phyloP scores from a whole-genome alignment of 805 yeast genomes.

The Kockiozyma suomiensis region DNA sequence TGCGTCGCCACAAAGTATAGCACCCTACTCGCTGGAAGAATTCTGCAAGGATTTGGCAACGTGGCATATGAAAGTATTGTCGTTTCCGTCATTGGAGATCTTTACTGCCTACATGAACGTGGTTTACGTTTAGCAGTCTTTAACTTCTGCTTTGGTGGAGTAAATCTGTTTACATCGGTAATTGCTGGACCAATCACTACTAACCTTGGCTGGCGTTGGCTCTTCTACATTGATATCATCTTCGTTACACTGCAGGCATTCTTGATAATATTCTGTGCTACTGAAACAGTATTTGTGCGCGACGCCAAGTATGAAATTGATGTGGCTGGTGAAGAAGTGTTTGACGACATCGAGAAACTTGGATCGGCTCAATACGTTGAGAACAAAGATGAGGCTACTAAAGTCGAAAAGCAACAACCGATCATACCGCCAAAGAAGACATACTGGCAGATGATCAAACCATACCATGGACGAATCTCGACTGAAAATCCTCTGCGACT shows the following conservation, averaged over 20 bases:
- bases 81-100: slow-evolving; percentile 53
- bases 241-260: neutral
- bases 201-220: slow-evolving; percentile 48
- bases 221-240: slow-evolving; percentile 1
- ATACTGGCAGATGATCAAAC: neutral
- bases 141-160: slow-evolving; percentile 55
- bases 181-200: slow-evolving; percentile 60
- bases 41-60: slow-evolving; percentile 42
- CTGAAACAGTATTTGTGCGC: slow-evolving; percentile 2
- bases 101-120: slow-evolving; percentile 56
- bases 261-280: neutral
- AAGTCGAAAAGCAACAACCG: neutral
- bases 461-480: neutral
- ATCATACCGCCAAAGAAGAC: neutral
- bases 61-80: slow-evolving; percentile 49
- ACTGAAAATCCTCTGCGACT: neutral
- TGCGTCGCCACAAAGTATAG: neutral
- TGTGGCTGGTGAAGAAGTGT: neutral
- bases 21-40: slow-evolving; percentile 24
- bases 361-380: neutral
- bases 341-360: neutral
- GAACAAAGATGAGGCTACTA: neutral
- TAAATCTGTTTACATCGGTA: slow-evolving; percentile 60
- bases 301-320: neutral
- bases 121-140: slow-evolving; percentile 54